Evolutionary conservation across 192 early-diverging fungal genomes (phyloP), one percentile per base, ranked within the genome.

Genomic region (Phycomyces nitens): DNA sequence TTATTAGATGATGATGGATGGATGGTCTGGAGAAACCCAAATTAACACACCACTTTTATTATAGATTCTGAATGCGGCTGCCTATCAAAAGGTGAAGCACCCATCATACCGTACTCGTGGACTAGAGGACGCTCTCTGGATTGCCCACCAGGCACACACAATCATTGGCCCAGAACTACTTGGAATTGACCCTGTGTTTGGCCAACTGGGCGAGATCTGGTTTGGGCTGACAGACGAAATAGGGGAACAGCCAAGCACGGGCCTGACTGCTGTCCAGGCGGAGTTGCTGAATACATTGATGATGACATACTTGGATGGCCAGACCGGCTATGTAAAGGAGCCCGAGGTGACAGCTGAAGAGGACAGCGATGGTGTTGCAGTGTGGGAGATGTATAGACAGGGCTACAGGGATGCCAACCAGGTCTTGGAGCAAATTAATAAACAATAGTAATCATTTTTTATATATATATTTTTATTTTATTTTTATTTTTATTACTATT

Each of bases 301-400:
- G 15, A 75, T 70, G 64, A 63, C 51, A 6, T 75, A 65, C 39
- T 40, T 75, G n/a, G 69, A 75, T 47, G 68, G 63, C 38, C 63
- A 71, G 64, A 56, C 52, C 18, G 26, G 54, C 11, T 47, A 3
- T 2, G 3, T 47, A n/a, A 18, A 47, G 2, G 18, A 14, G 2
- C 18, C 44, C 2, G 44, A 47, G 41, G 41, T 10, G 41, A 10
- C 41, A 47, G 18, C 2, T 14, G 44, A 47, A 47, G 3, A 11
- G 18, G 44, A 14, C 1, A 18, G 11, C 2, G 44, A 18, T 6
- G 44, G 11, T 3, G 44, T 34, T 34, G 3, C 29, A 7, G 7
- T 34, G 3, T 34, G 29, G 29, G 7, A 34, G 29, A 34, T 34
- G 29, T 34, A 34, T 34, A 7, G 7, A 34, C 29, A 34, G 29